Evolutionary conservation across 2,329 filamentous ascomycete genomes (phyloP).

Genomic region (Rasamsonia emersonii): DNA sequence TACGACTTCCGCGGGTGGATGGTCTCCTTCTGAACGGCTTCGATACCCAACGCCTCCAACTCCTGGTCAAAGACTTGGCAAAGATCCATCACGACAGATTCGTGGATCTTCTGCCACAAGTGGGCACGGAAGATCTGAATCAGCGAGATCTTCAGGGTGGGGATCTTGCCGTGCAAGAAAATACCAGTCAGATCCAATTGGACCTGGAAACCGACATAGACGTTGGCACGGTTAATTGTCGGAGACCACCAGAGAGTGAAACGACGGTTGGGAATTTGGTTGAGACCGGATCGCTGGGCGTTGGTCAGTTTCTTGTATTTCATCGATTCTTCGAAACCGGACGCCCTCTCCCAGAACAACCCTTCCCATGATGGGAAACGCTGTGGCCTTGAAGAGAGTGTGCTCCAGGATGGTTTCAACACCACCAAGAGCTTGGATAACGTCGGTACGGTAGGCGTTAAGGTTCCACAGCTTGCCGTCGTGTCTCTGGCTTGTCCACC

Average conservation of each 20-base stretch:
- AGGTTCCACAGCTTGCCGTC: conserved; percentile 97
- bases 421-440: conserved; percentile 91
- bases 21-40: conserved; percentile 97
- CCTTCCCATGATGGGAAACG: conserved; percentile 94
- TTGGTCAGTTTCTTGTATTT: conserved; percentile 99
- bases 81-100: conserved; percentile 96
- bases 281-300: conserved; percentile 89
- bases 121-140: conserved; percentile 99
- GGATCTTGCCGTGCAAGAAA: conserved; percentile 98
- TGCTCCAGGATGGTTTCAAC: conserved; percentile 98
- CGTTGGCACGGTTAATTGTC: conserved; percentile 89
- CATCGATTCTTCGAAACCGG: conserved; percentile 58
- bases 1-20: conserved; percentile 99
- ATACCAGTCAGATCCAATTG: conserved; percentile 97
- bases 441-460: conserved; percentile 91
- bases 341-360: conserved; percentile 74
- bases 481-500: conserved; percentile 97
- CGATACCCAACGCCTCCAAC: conserved; percentile 87
- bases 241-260: conserved; percentile 98
- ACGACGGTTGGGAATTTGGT: conserved; percentile 96
- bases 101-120: conserved; percentile 99
- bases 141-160: conserved; percentile 91
- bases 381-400: conserved; percentile 92
- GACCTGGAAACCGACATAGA: conserved; percentile 98
- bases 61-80: conserved; percentile 98